Conservation (phyloP, 345 rosid species). For the Isatis tinctoria region DNA sequence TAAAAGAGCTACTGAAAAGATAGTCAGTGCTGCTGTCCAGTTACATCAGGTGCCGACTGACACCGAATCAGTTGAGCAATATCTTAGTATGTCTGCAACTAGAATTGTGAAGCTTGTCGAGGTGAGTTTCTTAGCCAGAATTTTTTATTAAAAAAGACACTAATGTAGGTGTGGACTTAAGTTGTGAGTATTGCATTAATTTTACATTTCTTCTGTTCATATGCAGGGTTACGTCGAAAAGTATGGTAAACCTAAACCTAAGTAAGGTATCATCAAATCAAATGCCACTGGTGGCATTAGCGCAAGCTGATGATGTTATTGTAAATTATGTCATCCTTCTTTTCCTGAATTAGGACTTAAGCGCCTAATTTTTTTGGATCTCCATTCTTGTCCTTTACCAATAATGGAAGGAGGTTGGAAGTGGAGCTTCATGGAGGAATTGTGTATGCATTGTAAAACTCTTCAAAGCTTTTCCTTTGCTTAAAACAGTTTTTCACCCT, state of each 20-base stretch:
- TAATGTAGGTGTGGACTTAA: not conserved
- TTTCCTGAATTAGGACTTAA: not conserved
- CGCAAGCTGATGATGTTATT: constrained; percentile 2
- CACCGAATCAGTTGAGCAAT: constrained; percentile 45
- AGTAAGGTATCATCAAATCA: constrained; percentile 32
- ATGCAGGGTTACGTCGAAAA: constrained; percentile 77
- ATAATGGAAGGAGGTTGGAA: constrained; percentile 23
- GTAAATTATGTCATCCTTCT: constrained; percentile 22
- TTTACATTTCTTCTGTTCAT: constrained; percentile 28
- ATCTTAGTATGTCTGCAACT: constrained; percentile 50
- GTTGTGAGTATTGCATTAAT: not conserved
- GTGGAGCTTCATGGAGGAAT: constrained; percentile 7
- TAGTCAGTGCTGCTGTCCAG: constrained; percentile 52
- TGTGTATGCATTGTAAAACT: constrained; percentile 19
- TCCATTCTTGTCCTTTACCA: constrained; percentile 6
- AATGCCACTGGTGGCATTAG: constrained; percentile 14
- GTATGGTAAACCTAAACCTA: constrained; percentile 62
- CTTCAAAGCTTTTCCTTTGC: constrained; percentile 7
- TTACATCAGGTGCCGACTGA: constrained; percentile 59
- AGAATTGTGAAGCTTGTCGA: constrained; percentile 74
- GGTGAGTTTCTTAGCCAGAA: constrained; percentile 43
- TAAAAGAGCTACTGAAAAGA: constrained; percentile 70
- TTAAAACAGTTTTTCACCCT: not conserved
- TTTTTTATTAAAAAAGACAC: not conserved
- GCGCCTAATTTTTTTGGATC: constrained; percentile 10